Evolutionary conservation across 192 early-diverging fungal species (phyloP).

Genomic region (Backusella westeae): DNA sequence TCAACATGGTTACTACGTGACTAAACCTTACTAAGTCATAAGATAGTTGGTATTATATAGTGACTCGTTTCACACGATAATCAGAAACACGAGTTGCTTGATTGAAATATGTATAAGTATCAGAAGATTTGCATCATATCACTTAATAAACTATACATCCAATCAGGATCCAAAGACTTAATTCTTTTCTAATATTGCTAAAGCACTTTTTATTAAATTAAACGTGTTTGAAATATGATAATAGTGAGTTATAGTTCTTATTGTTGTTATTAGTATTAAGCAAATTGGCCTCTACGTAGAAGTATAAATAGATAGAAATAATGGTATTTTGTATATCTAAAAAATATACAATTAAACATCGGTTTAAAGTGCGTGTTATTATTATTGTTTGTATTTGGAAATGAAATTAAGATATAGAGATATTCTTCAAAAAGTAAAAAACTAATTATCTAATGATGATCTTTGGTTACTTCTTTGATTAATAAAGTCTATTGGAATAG

Average conservation of each 20-base stretch:
- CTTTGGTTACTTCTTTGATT: too few relatives aligned
- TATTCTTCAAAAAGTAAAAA: too few relatives aligned
- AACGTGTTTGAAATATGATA: neutral
- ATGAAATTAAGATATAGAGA: too few relatives aligned
- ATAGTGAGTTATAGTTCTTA: neutral
- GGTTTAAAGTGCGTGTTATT: too few relatives aligned
- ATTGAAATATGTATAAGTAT: slow-evolving; percentile 5
- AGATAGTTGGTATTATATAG: neutral
- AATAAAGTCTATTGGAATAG: too few relatives aligned
- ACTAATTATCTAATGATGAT: too few relatives aligned
- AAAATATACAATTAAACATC: too few relatives aligned
- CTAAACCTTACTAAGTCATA: slow-evolving; percentile 1
- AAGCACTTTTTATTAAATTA: neutral
- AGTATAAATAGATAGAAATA: neutral
- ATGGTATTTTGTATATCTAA: too few relatives aligned
- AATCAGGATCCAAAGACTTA: neutral
- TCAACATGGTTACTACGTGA: neutral
- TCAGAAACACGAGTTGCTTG: slow-evolving; percentile 3
- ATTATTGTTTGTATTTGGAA: too few relatives aligned
- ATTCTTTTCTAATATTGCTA: neutral
- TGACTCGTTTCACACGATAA: neutral
- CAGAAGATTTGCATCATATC: neutral
- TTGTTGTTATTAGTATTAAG: neutral
- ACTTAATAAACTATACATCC: neutral
- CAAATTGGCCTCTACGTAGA: neutral